Evolutionary conservation across 768 basidiomycete genomes (phyloP).

Genomic region (Krasilnikovozyma curviuscula): DNA sequence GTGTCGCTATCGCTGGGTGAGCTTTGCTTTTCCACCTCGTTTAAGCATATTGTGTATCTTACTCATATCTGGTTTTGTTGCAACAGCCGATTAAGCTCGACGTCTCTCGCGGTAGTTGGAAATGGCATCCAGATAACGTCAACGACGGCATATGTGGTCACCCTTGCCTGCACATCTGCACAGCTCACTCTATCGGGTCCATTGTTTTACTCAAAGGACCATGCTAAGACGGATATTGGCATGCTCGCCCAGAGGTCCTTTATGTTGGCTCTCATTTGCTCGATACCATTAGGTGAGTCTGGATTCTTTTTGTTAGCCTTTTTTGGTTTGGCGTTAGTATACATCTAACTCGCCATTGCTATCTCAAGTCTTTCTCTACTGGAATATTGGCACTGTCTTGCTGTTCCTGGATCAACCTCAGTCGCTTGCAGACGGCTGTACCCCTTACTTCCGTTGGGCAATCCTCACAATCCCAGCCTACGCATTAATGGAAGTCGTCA

Average conservation of each 20-base stretch:
- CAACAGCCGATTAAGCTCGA: no score
- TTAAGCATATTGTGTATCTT: no score
- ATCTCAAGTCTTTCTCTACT: neutral
- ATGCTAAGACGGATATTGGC: conserved; percentile 41
- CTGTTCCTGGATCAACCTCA: neutral
- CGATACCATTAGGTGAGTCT: conserved; percentile 47
- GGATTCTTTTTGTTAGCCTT: conserved; percentile 17
- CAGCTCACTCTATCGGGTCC: conserved; percentile 61
- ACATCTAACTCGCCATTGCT: neutral
- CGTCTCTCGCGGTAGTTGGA: no score
- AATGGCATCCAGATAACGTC: no score
- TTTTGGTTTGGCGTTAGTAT: neutral
- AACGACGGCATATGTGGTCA: conserved; percentile 1
- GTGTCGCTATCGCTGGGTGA: no score
- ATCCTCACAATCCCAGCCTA: neutral
- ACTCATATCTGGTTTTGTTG: no score
- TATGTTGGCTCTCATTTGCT: conserved; percentile 41
- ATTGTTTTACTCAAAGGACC: conserved; percentile 45
- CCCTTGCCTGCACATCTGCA: conserved; percentile 35
- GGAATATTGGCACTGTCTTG: neutral
- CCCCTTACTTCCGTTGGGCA: neutral
- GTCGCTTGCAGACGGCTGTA: neutral
- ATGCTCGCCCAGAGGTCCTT: conserved; percentile 53
- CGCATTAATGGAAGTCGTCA: neutral
- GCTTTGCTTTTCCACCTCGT: no score